Evolutionary conservation across 768 basidiomycete genomes (phyloP), one percentile per base, ranked within the genome.

Genomic region (Lentinula lateritia): DNA sequence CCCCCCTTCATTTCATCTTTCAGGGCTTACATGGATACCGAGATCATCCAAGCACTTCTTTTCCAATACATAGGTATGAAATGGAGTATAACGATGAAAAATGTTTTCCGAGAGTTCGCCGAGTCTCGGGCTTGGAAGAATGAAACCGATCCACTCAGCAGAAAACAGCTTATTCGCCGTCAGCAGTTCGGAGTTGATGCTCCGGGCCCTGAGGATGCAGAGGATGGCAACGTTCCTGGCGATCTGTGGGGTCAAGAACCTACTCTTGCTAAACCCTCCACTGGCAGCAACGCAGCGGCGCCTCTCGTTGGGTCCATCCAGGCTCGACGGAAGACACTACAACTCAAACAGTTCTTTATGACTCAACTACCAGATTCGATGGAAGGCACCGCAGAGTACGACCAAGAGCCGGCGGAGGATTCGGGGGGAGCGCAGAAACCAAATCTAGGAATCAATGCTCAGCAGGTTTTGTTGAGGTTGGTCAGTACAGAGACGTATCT

Each of bases 1-100:
- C 20, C 23, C 9, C 6, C 41, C 38, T 18, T 7, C 58, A n/a
- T 28, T 52, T 28, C 28, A 28, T n/a, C 28, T 18, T 42, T 55
- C 2, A 48, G 80, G 20, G 78, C 77, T n/a, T 80, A 78, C 64
- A 78, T 78, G 9, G 79, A 82, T 62, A 76, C 77, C 15, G 80
- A 82, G 43, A 74, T 80, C 53, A 65, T 82, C 28, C 78, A 81
- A 56, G 78, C 76, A 0, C 68, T 81, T 10, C 67, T 82, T 38
- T 71, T 81, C 13, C 77, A 80, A 35, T 72, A 79, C 66, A 68
- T 82, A 10, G 81, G 80, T 0, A 60, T 78, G 6, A 64, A 67
- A 15, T 81, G 80, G 80, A 75, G 78, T 54, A 52, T 62, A 5
- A 42, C 50, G 7, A 53, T 66, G 23, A 63, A 63, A 34, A 10